phyloP scores from a whole-genome alignment of 2,329 filamentous ascomycete genomes.

The Cryphonectria japonica region DNA sequence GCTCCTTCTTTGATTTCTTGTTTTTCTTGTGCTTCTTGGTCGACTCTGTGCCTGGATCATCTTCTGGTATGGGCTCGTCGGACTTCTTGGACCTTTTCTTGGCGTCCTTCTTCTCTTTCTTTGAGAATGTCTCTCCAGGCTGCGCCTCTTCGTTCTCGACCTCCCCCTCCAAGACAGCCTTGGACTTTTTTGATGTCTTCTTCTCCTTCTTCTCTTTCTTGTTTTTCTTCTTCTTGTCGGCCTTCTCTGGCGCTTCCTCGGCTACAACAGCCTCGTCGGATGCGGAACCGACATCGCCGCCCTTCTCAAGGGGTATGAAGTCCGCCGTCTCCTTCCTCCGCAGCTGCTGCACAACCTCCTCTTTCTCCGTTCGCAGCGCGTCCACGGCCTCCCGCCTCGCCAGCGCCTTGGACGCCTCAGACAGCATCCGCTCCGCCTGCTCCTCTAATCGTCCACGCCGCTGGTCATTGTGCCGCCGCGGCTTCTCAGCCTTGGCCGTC shows the following conservation, averaged over 20 bases:
- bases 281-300: neutral
- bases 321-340: neutral
- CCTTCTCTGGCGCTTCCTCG: slow-evolving; percentile 31
- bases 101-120: slow-evolving; percentile 1
- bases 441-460: neutral
- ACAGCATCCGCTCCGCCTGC: slow-evolving; percentile 7
- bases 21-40: slow-evolving; percentile 31
- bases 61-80: slow-evolving; percentile 42
- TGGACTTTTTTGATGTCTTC: slow-evolving; percentile 37
- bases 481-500: slow-evolving; percentile 24
- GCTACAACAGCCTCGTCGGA: neutral
- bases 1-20: slow-evolving; percentile 35
- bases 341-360: slow-evolving; percentile 10
- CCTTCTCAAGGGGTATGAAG: neutral
- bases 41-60: slow-evolving; percentile 33
- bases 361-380: slow-evolving; percentile 7
- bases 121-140: neutral
- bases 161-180: slow-evolving; percentile 27
- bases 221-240: slow-evolving; percentile 33
- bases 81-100: slow-evolving; percentile 9
- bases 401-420: slow-evolving; percentile 14
- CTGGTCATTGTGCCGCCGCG: slow-evolving; percentile 8
- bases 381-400: slow-evolving; percentile 9
- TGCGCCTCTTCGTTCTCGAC: neutral
- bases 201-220: slow-evolving; percentile 23